phyloP scores from a whole-genome alignment of 768 basidiomycete species.

The Termitomyces sp. region DNA sequence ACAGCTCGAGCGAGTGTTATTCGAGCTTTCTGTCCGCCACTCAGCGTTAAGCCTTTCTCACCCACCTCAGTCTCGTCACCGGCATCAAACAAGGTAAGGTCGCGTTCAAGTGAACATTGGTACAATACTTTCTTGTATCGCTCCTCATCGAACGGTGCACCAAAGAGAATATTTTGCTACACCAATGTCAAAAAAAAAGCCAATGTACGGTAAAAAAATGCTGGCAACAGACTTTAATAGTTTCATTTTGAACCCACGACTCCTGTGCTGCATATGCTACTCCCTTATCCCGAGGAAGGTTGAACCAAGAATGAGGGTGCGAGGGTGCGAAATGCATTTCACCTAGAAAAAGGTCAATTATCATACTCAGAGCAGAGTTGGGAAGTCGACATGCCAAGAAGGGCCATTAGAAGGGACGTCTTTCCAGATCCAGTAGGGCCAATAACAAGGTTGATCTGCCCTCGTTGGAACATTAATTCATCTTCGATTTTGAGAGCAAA shows the following conservation, averaged over 20 bases:
- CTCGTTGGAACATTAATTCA: conserved; percentile 52
- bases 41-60: conserved; percentile 62
- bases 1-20: conserved; percentile 43
- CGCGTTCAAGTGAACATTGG: conserved; percentile 71
- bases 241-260: conserved; percentile 82
- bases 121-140: conserved; percentile 74
- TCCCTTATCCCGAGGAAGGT: conserved; percentile 63
- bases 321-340: conserved; percentile 65
- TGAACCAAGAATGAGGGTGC: conserved; percentile 56
- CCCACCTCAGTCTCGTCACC: conserved; percentile 71
- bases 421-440: conserved; percentile 63
- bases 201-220: background rate
- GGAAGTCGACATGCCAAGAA: conserved; percentile 33
- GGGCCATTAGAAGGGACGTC: conserved; percentile 62
- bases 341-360: conserved; percentile 26
- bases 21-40: conserved; percentile 52
- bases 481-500: conserved; percentile 49
- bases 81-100: conserved; percentile 65
- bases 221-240: conserved; percentile 44
- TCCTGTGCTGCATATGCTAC: conserved; percentile 83
- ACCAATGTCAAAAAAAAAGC: background rate
- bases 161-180: conserved; percentile 81
- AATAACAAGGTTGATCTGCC: conserved; percentile 52
- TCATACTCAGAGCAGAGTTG: background rate
- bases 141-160: conserved; percentile 68